Conservation (phyloP, 1,284 basidiomycete genomes). For the Butyriboletus appendiculatus region DNA sequence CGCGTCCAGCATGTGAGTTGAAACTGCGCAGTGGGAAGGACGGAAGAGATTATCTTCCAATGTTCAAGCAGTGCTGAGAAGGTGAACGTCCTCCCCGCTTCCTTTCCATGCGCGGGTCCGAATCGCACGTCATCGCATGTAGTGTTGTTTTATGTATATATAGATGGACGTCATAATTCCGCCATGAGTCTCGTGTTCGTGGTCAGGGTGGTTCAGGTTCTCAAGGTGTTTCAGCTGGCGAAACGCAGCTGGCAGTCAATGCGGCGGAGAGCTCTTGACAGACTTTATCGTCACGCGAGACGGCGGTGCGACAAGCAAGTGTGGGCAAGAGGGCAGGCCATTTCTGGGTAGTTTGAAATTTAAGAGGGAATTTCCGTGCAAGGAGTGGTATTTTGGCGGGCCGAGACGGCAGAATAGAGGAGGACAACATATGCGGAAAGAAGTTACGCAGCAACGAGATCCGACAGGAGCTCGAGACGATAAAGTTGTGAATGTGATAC, state of each 20-base stretch:
- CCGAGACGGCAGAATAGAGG: slow-evolving; percentile 25
- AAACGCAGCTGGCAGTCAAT: slow-evolving; percentile 1
- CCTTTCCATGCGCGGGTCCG: slow-evolving; percentile 4
- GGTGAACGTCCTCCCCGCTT: not conserved
- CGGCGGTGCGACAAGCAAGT: slow-evolving; percentile 21
- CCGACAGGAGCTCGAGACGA: slow-evolving; percentile 29
- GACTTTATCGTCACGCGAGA: slow-evolving; percentile 5
- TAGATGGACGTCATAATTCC: not conserved
- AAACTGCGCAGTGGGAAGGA: no score
- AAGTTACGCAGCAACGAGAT: slow-evolving; percentile 30
- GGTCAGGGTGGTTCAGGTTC: slow-evolving; percentile 1
- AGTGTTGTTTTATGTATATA: not conserved
- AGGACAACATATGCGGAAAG: slow-evolving; percentile 33
- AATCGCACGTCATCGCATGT: not conserved
- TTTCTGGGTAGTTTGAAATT: slow-evolving; percentile 28
- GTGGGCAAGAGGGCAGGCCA: slow-evolving; percentile 5
- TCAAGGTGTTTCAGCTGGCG: not conserved
- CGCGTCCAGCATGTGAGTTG: no score
- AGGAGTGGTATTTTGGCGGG: not conserved
- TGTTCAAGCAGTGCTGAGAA: no score
- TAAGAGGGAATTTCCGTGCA: slow-evolving; percentile 18
- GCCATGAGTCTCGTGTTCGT: no score
- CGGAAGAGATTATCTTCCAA: no score
- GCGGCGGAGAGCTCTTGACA: slow-evolving; percentile 2
- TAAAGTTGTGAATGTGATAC: slow-evolving; percentile 24